Base-by-base conservation (phyloP, 2,329 filamentous ascomycete species). In the Dothideomycetidae sp. region DNA sequence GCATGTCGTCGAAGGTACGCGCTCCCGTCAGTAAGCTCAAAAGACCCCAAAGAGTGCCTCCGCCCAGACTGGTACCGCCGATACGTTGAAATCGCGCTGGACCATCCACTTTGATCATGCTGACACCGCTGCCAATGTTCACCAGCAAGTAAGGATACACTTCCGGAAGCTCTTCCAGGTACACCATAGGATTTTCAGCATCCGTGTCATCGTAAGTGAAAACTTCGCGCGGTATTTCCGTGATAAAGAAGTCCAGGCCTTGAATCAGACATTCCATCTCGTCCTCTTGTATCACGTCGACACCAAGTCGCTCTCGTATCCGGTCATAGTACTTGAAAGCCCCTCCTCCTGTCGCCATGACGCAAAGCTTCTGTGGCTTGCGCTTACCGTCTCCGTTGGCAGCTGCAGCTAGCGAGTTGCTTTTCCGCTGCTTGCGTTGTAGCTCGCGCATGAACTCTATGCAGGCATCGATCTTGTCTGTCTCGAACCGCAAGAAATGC, bases 191-290 rank as follows among this genome's bases (percentile, higher is more conserved):
- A 49, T 53, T 50, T 10, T 90, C 78, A 21, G 57, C 52, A 41
- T 63, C 48, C 10, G 73, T 72, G 56, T 93, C 88, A 54, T 81
- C 86, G 60, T 96, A 96, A 13, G 85, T 94, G 54, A 98, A 98
- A 38, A 98, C 88, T 61, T 98, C 90, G 48, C 81, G 76, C 13
- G 90, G 90, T 42, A 98, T 96, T 56, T 96, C 86, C 46, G 84
- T 93, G 54, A 96, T 96, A 67, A 98, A 96, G 64, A 96, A 98
- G 57, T 98, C 90, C 30, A 98, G 75, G 10, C 88, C 85, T 84
- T 49, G 44, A 46, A 98, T 98, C 41, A 98, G 64, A 55, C 90
- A 98, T 58, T 93, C 85, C 90, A 98, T 98, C 62, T 98, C 90
- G 53, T 98, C 90, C 59, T 96, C 90, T 30, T 85, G 70, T 50